A percentile compares a stretch with the other conserved stretches of the same genome.
These are phyloP conservation scores for Aspergillus olivimuriae DNA, from an alignment of 495 filamentous ascomycete species.

Conservation along the genomic window DNA sequence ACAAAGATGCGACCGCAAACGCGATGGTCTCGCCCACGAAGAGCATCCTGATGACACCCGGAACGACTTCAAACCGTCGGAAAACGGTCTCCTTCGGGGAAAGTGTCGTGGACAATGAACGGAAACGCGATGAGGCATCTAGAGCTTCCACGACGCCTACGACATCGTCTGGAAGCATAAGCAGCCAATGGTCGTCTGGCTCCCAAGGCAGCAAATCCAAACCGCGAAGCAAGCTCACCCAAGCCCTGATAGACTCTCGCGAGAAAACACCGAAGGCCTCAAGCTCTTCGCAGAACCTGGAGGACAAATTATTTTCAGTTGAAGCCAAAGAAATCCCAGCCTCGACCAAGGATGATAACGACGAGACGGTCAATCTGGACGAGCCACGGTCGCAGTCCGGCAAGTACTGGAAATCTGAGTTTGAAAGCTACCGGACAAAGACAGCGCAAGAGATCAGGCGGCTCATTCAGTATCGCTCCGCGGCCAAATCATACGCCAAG, in stretches of 20 bases:
- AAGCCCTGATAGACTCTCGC: slow-evolving; percentile 40
- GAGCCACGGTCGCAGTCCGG: slow-evolving; percentile 80
- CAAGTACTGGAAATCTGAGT: slow-evolving; percentile 90
- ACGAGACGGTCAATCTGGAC: slow-evolving; percentile 70
- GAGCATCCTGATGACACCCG: slow-evolving; percentile 85
- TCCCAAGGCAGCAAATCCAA: slow-evolving; percentile 41
- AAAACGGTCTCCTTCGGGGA: slow-evolving; percentile 90
- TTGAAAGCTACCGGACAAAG: slow-evolving; percentile 71
- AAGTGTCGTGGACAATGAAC: slow-evolving; percentile 57
- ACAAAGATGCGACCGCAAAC: slow-evolving; percentile 24
- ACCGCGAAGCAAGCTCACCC: slow-evolving; percentile 41
- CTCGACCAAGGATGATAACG: slow-evolving; percentile 29
- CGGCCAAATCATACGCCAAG: slow-evolving; percentile 82
- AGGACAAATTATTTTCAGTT: slow-evolving; percentile 9
- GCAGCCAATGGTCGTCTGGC: slow-evolving; percentile 56
- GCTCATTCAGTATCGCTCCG: slow-evolving; percentile 70
- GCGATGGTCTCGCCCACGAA: slow-evolving; percentile 56
- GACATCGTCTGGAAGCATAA: slow-evolving; percentile 52
- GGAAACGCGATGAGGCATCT: slow-evolving; percentile 31
- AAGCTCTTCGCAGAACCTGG: slow-evolving; percentile 10
- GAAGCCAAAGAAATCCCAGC: slow-evolving; percentile 4
- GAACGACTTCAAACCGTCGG: slow-evolving; percentile 65
- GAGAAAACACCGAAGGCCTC: slow-evolving; percentile 27
- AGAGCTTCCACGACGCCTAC: slow-evolving; percentile 27
- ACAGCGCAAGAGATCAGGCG: slow-evolving; percentile 75